Conservation (phyloP, 805 yeast genomes). For the Saturnispora diversa region DNA sequence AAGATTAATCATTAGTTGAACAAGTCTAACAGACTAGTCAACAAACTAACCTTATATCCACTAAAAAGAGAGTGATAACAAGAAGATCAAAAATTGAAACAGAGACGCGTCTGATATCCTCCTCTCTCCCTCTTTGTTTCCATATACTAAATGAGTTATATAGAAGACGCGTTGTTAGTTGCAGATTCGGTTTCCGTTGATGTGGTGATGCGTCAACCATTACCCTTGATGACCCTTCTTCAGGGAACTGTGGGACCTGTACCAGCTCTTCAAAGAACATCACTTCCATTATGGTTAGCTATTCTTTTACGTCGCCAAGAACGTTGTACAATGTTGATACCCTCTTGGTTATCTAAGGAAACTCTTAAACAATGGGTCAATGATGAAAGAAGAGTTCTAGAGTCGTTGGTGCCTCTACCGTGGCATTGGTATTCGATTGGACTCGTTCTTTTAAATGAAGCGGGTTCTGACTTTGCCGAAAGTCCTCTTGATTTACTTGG, state of each 20-base stretch:
- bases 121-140: background rate
- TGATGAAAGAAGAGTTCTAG: conserved; percentile 57
- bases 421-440: conserved; percentile 85
- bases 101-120: background rate
- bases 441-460: conserved; percentile 55
- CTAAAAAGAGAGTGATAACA: too few species aligned
- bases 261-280: conserved; percentile 54
- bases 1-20: too few species aligned
- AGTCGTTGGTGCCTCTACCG: conserved; percentile 44
- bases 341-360: conserved; percentile 56
- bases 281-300: conserved; percentile 86
- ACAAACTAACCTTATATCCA: too few species aligned
- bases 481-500: conserved; percentile 65
- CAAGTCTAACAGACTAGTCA: too few species aligned
- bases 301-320: conserved; percentile 73
- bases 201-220: conserved; percentile 7
- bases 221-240: conserved; percentile 3
- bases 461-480: conserved; percentile 72
- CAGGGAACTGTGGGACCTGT: conserved; percentile 8
- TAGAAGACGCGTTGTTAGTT: conserved; percentile 6
- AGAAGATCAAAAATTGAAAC: too few species aligned
- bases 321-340: conserved; percentile 78
- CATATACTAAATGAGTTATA: background rate
- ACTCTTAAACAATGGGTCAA: conserved; percentile 30
- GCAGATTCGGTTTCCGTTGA: conserved; percentile 3